Evolutionary conservation across 306 rosid genomes (phyloP).

Genomic region (Cicer judaicum): DNA sequence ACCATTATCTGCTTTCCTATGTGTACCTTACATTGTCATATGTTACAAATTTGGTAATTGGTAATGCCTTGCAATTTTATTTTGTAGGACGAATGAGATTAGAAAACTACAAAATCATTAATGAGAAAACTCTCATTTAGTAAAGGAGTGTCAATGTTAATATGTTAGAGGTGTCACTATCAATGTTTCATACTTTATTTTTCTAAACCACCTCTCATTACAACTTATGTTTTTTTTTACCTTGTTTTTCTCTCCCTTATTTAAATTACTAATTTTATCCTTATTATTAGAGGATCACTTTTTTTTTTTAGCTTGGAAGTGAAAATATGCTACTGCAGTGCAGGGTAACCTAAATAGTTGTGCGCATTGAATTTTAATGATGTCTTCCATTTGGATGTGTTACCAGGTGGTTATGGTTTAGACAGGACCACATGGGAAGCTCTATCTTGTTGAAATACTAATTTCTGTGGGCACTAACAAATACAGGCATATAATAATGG

Average conservation of each 20-base stretch:
- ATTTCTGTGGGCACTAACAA: conserved; percentile 24
- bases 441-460: conserved; percentile 38
- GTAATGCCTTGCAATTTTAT: background rate
- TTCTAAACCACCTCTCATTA: background rate
- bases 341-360: conserved; percentile 46
- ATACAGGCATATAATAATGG: too few species aligned
- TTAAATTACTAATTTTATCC: conserved; percentile 34
- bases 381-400: conserved; percentile 44
- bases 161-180: too few species aligned
- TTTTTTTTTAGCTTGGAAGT: conserved; percentile 31
- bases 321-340: conserved; percentile 39
- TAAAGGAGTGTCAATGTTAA: too few species aligned
- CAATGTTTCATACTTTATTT: too few species aligned
- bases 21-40: conserved; percentile 28
- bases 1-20: conserved; percentile 32
- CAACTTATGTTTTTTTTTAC: background rate
- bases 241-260: background rate
- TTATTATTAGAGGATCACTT: conserved; percentile 28
- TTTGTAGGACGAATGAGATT: too few species aligned
- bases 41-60: background rate
- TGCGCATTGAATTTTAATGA: conserved; percentile 44
- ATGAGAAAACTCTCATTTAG: too few species aligned
- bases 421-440: conserved; percentile 63
- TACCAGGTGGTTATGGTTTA: conserved; percentile 53
- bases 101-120: too few species aligned